Percentiles rank a stretch among this genome's conserved stretches.
Conservation (phyloP, 371 early-diverging fungal species). For the Mortierella sp. region DNA sequence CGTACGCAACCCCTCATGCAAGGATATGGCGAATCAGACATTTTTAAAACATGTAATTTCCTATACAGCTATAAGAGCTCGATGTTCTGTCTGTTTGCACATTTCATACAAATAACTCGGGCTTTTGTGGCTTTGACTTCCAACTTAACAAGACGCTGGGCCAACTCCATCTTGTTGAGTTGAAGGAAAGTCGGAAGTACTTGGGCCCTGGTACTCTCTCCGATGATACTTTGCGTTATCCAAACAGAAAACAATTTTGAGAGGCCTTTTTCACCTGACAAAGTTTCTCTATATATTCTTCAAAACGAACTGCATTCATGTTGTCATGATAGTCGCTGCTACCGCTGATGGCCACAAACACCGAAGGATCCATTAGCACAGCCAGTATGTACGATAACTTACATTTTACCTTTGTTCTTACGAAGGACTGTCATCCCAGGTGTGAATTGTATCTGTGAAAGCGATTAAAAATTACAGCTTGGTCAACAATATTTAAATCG, state of each 20-base stretch:
- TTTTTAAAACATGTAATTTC: slow-evolving; percentile 7
- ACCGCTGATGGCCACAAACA: background rate
- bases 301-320: background rate
- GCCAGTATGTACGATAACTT: no score
- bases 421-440: no score
- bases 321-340: background rate
- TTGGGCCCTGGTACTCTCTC: background rate
- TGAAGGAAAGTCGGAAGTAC: background rate
- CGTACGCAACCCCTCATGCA: no score
- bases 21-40: background rate
- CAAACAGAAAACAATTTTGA: background rate
- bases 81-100: background rate
- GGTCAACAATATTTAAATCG: background rate
- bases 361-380: background rate
- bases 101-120: slow-evolving; percentile 5
- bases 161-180: slow-evolving; percentile 1
- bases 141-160: slow-evolving; percentile 4
- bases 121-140: background rate
- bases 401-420: no score
- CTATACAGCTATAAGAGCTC: background rate
- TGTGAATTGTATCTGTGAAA: background rate
- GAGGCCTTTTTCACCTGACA: slow-evolving; percentile 2
- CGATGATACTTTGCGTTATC: background rate
- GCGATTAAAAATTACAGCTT: background rate
- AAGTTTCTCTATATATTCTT: background rate